Evolutionary conservation across 345 rosid genomes (phyloP).

Genomic region (thale cress (Arabidopsis thaliana)): DNA sequence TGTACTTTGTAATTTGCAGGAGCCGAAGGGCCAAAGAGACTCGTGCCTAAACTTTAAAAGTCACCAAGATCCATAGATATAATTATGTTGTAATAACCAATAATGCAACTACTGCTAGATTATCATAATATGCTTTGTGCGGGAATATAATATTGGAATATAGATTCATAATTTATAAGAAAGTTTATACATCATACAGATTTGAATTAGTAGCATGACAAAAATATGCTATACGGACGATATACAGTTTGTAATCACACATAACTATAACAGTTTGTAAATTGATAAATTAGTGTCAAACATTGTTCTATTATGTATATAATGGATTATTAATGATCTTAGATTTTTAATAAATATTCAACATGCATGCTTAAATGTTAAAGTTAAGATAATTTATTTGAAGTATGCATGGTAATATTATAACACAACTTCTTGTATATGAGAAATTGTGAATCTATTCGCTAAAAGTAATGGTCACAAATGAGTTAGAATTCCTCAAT

Average conservation of each 20-base stretch:
- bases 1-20: conserved; percentile 12
- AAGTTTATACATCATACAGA: background rate
- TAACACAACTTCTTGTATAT: background rate
- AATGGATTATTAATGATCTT: background rate
- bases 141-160: background rate
- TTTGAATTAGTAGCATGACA: background rate
- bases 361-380: background rate
- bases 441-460: background rate
- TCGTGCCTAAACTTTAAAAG: conserved; percentile 7
- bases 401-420: background rate
- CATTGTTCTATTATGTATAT: background rate
- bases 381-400: no score
- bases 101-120: background rate
- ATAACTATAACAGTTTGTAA: background rate
- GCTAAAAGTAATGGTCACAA: background rate
- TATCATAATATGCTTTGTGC: background rate
- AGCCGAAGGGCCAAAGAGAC: conserved; percentile 26
- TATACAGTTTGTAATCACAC: background rate
- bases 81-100: conserved; percentile 20
- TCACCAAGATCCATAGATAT: conserved; percentile 6
- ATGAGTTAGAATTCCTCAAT: no score
- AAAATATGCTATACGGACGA: background rate
- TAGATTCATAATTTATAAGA: background rate
- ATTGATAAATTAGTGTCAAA: background rate
- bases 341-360: background rate